phyloP scores from a whole-genome alignment of 768 basidiomycete species.

The Paxillus involutus region DNA sequence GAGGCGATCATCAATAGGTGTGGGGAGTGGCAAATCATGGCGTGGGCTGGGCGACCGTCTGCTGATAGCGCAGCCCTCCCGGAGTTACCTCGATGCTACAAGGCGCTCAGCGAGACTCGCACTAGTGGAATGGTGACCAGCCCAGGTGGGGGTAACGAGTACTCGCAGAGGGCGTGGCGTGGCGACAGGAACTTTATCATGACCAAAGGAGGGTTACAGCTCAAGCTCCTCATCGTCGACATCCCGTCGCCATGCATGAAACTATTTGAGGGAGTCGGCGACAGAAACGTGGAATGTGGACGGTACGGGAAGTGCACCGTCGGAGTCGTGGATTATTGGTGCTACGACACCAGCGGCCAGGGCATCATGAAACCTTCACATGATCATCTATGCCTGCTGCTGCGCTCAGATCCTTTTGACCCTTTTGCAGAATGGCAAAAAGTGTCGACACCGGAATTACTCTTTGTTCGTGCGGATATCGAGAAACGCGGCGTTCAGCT shows the following conservation, averaged over 20 bases:
- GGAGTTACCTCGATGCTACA: constrained; percentile 32
- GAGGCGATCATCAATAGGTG: constrained; percentile 27
- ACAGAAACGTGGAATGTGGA: constrained; percentile 9
- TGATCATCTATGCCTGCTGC: constrained; percentile 29
- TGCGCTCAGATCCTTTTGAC: constrained; percentile 30
- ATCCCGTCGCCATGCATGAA: constrained; percentile 17
- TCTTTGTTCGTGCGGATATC: constrained; percentile 25
- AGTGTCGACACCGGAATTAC: constrained; percentile 23
- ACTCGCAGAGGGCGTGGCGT: constrained; percentile 14
- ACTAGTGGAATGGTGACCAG: neutral
- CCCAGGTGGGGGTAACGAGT: neutral
- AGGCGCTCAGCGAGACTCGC: constrained; percentile 10
- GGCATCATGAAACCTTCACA: constrained; percentile 22
- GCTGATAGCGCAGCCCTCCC: constrained; percentile 29
- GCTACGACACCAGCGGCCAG: constrained; percentile 27
- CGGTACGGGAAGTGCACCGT: constrained; percentile 21
- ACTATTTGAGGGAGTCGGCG: constrained; percentile 17
- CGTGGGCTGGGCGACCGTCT: constrained; percentile 27
- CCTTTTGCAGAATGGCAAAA: constrained; percentile 28
- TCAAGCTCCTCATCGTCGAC: constrained; percentile 22
- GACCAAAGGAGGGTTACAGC: constrained; percentile 33
- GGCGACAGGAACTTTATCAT: constrained; percentile 29
- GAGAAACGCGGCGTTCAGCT: neutral
- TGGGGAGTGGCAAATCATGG: constrained; percentile 34
- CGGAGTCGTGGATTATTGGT: constrained; percentile 32